Conservation (phyloP, 352 stramenopile genomes). For the Globisporangium carolinianum region DNA sequence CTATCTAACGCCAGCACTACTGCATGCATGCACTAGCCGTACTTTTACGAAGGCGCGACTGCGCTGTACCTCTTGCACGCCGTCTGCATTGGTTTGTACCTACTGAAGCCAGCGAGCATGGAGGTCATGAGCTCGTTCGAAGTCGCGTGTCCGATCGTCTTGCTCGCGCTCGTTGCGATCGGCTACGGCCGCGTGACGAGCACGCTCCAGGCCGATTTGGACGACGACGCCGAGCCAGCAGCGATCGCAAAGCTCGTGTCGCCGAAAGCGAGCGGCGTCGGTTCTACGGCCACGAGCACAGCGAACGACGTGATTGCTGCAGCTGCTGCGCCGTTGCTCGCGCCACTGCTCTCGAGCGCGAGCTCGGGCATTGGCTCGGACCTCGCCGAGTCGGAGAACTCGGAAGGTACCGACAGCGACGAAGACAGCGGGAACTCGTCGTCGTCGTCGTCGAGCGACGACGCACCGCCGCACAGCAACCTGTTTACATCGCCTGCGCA, state of each 20-base stretch:
- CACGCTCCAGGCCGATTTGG: constrained; percentile 35
- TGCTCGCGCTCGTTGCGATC: constrained; percentile 60
- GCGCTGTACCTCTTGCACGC: constrained; percentile 52
- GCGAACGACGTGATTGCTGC: background rate
- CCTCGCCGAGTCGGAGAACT: constrained; percentile 72
- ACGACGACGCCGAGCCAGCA: constrained; percentile 21
- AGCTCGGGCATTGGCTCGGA: constrained; percentile 44
- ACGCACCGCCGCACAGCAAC: constrained; percentile 3
- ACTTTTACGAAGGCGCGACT: constrained; percentile 57
- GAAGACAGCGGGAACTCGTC: constrained; percentile 72
- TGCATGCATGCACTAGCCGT: constrained; percentile 18
- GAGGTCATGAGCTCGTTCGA: constrained; percentile 64
- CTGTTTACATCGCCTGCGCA: constrained; percentile 13
- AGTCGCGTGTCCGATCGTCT: constrained; percentile 44
- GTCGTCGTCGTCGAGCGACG: constrained; percentile 21
- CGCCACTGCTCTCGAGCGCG: constrained; percentile 10
- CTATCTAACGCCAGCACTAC: background rate
- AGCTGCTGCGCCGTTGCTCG: constrained; percentile 4
- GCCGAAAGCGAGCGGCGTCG: constrained; percentile 14
- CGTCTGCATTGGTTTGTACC: constrained; percentile 38
- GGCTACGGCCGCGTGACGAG: constrained; percentile 75
- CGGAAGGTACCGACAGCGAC: constrained; percentile 68
- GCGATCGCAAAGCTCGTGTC: constrained; percentile 54
- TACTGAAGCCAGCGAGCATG: constrained; percentile 34
- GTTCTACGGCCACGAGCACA: constrained; percentile 2